phyloP scores from a whole-genome alignment of 208 protist genomes.

The Wallacemonas collosoma region DNA sequence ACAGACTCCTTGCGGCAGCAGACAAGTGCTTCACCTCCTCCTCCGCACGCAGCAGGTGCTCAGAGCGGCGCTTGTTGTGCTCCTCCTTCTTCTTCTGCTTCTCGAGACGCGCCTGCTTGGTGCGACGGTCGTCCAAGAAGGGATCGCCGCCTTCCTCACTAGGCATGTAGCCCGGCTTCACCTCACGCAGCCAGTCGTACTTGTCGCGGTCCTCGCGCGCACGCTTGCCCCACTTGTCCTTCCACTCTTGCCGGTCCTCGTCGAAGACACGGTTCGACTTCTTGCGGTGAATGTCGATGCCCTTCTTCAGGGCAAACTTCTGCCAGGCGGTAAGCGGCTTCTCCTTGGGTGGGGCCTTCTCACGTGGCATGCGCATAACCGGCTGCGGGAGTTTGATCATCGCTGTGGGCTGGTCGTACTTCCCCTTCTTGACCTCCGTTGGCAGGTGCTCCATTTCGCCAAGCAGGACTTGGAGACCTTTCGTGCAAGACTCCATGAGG shows the following conservation, averaged over 20 bases:
- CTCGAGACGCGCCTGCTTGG: slow-evolving; percentile 84
- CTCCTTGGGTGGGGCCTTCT: slow-evolving; percentile 89
- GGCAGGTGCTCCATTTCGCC: slow-evolving; percentile 72
- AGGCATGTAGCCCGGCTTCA: slow-evolving; percentile 85
- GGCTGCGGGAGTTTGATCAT: slow-evolving; percentile 85
- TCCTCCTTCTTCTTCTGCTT: slow-evolving; percentile 92
- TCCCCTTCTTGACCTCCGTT: slow-evolving; percentile 74
- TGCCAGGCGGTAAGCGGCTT: slow-evolving; percentile 93
- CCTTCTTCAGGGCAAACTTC: slow-evolving; percentile 93
- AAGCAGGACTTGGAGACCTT: slow-evolving; percentile 69
- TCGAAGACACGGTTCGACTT: slow-evolving; percentile 90
- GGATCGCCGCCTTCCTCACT: slow-evolving; percentile 90
- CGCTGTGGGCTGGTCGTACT: slow-evolving; percentile 68
- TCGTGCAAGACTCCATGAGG: slow-evolving; percentile 59
- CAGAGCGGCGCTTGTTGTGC: slow-evolving; percentile 86
- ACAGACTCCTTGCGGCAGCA: slow-evolving; percentile 61
- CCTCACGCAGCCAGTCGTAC: slow-evolving; percentile 93
- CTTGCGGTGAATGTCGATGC: slow-evolving; percentile 90
- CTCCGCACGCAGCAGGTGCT: slow-evolving; percentile 68
- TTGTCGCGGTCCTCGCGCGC: slow-evolving; percentile 88
- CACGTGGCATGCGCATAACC: slow-evolving; percentile 84
- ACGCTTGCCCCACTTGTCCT: slow-evolving; percentile 93
- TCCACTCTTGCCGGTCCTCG: slow-evolving; percentile 90
- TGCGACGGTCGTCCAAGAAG: slow-evolving; percentile 88
- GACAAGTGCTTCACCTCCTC: slow-evolving; percentile 85